Percentiles rank a stretch among this genome's conserved stretches.
These are phyloP conservation scores for Tubosaeta brunneosetosa DNA, from an alignment of 768 basidiomycete genomes.

Conservation along the genomic window DNA sequence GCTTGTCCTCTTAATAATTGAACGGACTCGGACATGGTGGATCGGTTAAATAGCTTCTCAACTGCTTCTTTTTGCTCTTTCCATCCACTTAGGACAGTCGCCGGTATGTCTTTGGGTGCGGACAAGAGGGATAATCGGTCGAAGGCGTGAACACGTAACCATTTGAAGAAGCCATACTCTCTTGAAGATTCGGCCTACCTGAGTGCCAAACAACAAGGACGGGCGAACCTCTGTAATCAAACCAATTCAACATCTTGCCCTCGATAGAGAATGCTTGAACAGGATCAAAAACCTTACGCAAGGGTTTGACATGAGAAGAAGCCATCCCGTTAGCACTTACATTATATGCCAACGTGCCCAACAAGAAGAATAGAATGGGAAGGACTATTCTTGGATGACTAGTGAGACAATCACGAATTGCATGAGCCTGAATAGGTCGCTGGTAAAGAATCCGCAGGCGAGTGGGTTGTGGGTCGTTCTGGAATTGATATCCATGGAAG, in stretches of 20 bases:
- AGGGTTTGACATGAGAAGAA: background rate
- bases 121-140: conserved; percentile 40
- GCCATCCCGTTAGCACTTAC: conserved; percentile 40
- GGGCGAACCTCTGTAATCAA: conserved; percentile 64
- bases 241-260: conserved; percentile 78
- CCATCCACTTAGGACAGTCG: conserved; percentile 54
- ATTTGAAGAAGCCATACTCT: conserved; percentile 75
- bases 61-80: conserved; percentile 78
- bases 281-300: conserved; percentile 80
- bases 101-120: conserved; percentile 13
- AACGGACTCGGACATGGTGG: conserved; percentile 59
- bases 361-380: conserved; percentile 75
- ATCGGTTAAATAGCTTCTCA: conserved; percentile 73
- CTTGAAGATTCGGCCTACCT: conserved; percentile 8
- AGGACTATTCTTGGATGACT: conserved; percentile 83
- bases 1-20: background rate
- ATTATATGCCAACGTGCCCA: conserved; percentile 88
- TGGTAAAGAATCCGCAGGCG: conserved; percentile 56
- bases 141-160: conserved; percentile 62
- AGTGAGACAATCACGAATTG: conserved; percentile 72
- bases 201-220: background rate
- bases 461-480: conserved; percentile 29
- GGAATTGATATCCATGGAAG: conserved; percentile 54
- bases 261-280: conserved; percentile 81
- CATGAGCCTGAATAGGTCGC: conserved; percentile 60